Conservation (phyloP, 805 yeast genomes). For the Sungouiella thailandica region DNA sequence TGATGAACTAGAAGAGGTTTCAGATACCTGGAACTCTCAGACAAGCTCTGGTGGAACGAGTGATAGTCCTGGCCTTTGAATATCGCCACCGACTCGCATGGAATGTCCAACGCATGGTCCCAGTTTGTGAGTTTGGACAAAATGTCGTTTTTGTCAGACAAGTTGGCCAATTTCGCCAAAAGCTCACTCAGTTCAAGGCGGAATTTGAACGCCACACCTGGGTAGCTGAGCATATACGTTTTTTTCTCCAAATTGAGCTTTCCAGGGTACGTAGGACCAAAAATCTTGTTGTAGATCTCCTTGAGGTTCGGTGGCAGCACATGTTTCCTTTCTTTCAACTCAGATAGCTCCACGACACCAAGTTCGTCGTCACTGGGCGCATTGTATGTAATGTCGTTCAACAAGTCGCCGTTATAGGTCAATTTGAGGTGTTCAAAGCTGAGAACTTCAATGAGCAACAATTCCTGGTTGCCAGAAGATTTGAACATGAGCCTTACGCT, state of each 20-base stretch:
- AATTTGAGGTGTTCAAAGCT: conserved; percentile 19
- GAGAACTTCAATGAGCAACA: conserved; percentile 27
- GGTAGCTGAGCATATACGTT: conserved; percentile 46
- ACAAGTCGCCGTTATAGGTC: conserved; percentile 27
- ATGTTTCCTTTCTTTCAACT: conserved; percentile 5
- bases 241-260: conserved; percentile 18
- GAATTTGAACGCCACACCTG: conserved; percentile 53
- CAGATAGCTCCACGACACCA: conserved; percentile 1
- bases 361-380: conserved; percentile 11
- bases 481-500: conserved; percentile 25
- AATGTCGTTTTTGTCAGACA: conserved; percentile 17
- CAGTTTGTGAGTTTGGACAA: conserved; percentile 29
- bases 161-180: conserved; percentile 7
- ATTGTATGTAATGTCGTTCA: conserved; percentile 22
- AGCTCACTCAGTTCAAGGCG: conserved; percentile 19
- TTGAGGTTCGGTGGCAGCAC: conserved; percentile 28
- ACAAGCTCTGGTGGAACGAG: conserved; percentile 11
- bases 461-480: conserved; percentile 19
- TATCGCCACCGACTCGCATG: conserved; percentile 35
- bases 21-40: neutral
- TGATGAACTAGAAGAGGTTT: no score
- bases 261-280: conserved; percentile 65
- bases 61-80: conserved; percentile 36
- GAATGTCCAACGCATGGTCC: conserved; percentile 27
- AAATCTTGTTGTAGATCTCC: conserved; percentile 47